Evolutionary conservation across 2,329 filamentous ascomycete species (phyloP), one percentile per base, ranked within the genome.

Genomic region (Sporothrix pseudoabietina): DNA sequence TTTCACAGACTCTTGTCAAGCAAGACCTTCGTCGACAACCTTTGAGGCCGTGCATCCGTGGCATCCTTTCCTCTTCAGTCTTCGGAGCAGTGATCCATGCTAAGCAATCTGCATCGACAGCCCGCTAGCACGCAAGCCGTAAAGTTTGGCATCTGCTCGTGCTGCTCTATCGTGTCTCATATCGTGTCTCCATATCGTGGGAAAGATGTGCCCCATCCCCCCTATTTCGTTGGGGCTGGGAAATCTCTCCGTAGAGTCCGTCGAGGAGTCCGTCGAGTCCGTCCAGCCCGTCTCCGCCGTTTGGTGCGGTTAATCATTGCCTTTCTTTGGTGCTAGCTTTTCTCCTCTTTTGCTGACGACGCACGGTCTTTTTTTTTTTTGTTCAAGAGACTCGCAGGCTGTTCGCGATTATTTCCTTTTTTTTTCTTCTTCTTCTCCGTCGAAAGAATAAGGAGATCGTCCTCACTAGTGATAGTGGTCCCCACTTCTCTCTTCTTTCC

Each of bases 361-460:
- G 72, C 72, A 73, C 72, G 72, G 72, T 14, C 68, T 44, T 69
- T 59, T 70, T 68, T n/a, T n/a, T n/a, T 6, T 35, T 39, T 39
- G 35, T 35, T 35, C 35, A 35, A 35, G 35, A 35, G 8, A 57
- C 35, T 35, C 2, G 3, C 35, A 35, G 35, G 4, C 14, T 49
- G 26, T 26, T 61, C 44, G 44, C 12, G 4, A 16, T 49, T n/a
- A 63, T 44, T 39, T 39, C 14, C 16, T 39, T 32, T 59, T 32
- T 59, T 32, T 69, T 26, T 26, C n/a, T 69, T 69, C 41, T n/a
- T 49, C 4, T 54, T 66, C 39, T 47, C n/a, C 35, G 63, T 49
- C 63, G 14, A 16, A 39, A 61, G 12, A 44, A 65, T 12, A 26
- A 59, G 22, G 22, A 66, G 41, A 66, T 47, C 59, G 39, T 44